Conservation (phyloP, 2,329 filamentous ascomycete species). For the Cytospora piceicola region DNA sequence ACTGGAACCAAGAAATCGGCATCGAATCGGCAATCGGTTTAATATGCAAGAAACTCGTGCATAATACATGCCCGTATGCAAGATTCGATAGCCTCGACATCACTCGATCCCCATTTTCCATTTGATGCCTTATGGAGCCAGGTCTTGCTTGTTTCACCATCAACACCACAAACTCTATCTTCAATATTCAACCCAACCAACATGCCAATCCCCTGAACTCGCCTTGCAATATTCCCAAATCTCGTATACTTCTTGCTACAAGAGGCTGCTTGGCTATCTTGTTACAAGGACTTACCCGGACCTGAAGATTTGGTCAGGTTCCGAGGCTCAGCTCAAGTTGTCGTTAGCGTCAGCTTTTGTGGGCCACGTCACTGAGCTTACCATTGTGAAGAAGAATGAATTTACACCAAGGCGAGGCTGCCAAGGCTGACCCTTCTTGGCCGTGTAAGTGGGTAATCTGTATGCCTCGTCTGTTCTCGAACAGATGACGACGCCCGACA, state of each 20-base stretch:
- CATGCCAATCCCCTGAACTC: neutral
- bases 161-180: neutral
- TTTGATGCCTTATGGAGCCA: neutral
- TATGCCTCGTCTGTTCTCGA: neutral
- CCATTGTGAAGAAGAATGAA: neutral
- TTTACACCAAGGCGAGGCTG: neutral
- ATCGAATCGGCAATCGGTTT: neutral
- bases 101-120: neutral
- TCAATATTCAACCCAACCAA: neutral
- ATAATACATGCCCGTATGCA: neutral
- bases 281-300: constrained; percentile 4
- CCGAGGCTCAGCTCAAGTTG: constrained; percentile 13
- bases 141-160: neutral
- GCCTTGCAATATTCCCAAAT: constrained; percentile 11
- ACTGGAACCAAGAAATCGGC: neutral
- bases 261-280: neutral
- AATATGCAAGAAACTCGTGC: neutral
- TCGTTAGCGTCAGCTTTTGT: constrained; percentile 18
- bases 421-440: neutral
- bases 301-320: constrained; percentile 8
- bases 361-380: constrained; percentile 5
- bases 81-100: neutral
- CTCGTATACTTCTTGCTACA: neutral
- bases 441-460: neutral
- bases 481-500: neutral